Base-by-base conservation (phyloP, 768 basidiomycete genomes). In the Tephrocybe sp. region DNA sequence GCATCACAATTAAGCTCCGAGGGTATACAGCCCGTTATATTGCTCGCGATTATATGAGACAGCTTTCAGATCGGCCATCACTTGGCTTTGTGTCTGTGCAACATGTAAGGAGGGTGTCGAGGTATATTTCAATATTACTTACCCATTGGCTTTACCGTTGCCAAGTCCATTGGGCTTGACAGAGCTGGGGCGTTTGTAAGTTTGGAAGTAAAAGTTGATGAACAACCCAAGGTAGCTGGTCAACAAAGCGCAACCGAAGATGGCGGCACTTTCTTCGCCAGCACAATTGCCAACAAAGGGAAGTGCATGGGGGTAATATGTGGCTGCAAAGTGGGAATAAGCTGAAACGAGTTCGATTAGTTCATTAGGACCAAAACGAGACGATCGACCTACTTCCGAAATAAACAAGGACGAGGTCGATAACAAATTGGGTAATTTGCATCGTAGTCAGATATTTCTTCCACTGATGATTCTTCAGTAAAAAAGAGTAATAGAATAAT, bases 361-460 rank as follows among this genome's bases (percentile, higher is more conserved):
- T 21, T 13, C 45, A 4, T 16, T 19, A 43, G 15, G 10, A 13
- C 12, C 42, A 48, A 12, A 8, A 7, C 52, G 2, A 31, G 23
- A 49, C 27, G 15, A 47, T 10, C 4, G 7, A 86, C 94, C 60
- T 64, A 91, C 94, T 94, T 63, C 91, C 97, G 58, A 94, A 97
- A 77, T 97, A 98, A 54, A 94, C 91, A 49, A 88, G 71, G 67
- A 79, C 79, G 16, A 99, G 72, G 70, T 99, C 95, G 62, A 98
- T 84, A 55, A 98, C 69, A 66, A 98, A 99, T 71, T 99, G 97
- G 19, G 78, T 78, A 60, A 99, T 99, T 73, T 99, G 97, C 86
- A 99, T 88, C 21, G 80, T 83, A 33, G 97, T 99, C 54, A 98
- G 69, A 70, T 99, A 94, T 69, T 94, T 94, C 77, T 99, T 99